Evolutionary conservation across 768 basidiomycete genomes (phyloP).

Genomic region (Thelephora ganbajun): DNA sequence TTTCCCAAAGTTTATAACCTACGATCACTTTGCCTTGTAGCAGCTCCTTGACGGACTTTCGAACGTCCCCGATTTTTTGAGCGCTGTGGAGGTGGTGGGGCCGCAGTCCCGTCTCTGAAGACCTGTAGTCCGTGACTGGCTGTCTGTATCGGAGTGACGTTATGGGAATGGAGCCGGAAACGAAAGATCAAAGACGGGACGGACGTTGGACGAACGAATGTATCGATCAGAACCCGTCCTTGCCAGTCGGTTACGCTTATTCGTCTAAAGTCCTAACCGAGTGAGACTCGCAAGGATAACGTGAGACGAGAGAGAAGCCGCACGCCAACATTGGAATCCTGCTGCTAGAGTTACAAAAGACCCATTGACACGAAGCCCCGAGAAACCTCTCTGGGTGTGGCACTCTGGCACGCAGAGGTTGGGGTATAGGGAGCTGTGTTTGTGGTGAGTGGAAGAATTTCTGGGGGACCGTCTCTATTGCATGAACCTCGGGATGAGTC

Average conservation of each 20-base stretch:
- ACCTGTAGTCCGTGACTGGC: conserved; percentile 31
- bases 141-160: conserved; percentile 21
- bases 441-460: too few species aligned
- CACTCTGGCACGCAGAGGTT: too few species aligned
- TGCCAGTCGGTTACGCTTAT: conserved; percentile 37
- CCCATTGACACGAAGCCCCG: too few species aligned
- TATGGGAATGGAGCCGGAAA: background rate
- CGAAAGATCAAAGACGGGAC: conserved; percentile 9
- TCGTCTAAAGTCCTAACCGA: conserved; percentile 20
- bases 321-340: background rate
- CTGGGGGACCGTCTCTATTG: background rate
- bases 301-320: background rate
- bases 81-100: conserved; percentile 27
- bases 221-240: conserved; percentile 31
- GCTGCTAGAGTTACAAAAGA: too few species aligned
- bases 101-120: conserved; percentile 31
- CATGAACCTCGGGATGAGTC: conserved; percentile 4
- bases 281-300: too few species aligned
- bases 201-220: conserved; percentile 40
- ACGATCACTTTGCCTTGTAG: conserved; percentile 35
- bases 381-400: too few species aligned
- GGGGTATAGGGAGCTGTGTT: too few species aligned
- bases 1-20: conserved; percentile 42
- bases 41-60: conserved; percentile 26
- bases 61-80: conserved; percentile 35